Evolutionary conservation across 305 asterid species (phyloP).

Genomic region (Nicotiana rustica): DNA sequence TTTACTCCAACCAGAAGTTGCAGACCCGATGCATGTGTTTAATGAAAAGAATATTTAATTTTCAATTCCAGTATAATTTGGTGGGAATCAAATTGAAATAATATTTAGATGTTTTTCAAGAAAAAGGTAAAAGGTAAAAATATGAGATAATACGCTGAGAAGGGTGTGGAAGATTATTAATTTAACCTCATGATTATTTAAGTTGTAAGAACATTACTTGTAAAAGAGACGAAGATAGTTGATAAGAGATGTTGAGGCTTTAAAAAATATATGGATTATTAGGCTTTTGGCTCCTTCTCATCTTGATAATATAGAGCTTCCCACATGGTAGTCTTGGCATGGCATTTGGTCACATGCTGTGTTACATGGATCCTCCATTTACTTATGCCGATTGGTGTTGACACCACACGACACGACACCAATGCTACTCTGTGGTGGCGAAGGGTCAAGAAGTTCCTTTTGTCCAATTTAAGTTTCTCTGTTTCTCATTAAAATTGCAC

Average conservation of each 20-base stretch:
- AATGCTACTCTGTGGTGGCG: too few species aligned
- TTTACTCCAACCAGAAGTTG: not conserved
- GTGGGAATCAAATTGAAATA: not conserved
- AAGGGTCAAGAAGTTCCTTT: too few species aligned
- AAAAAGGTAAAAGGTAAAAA: not conserved
- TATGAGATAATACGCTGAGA: not conserved
- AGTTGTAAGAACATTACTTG: not conserved
- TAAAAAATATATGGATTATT: not conserved
- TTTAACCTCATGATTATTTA: not conserved
- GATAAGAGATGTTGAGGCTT: not conserved
- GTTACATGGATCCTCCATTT: too few species aligned
- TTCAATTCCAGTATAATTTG: not conserved
- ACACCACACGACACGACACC: too few species aligned
- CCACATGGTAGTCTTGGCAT: not conserved
- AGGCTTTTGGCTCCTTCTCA: not conserved
- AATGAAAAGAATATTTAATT: not conserved
- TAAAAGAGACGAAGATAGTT: not conserved
- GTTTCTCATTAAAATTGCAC: too few species aligned
- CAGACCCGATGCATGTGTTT: not conserved
- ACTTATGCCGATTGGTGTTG: too few species aligned
- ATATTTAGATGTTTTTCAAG: not conserved
- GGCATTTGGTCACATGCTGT: too few species aligned
- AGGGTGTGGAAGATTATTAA: too few species aligned
- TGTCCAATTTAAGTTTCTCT: too few species aligned
- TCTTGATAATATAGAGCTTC: not conserved